Base-by-base conservation (phyloP, 176 grass and related monocot species). In the Oryza glumipatula region DNA sequence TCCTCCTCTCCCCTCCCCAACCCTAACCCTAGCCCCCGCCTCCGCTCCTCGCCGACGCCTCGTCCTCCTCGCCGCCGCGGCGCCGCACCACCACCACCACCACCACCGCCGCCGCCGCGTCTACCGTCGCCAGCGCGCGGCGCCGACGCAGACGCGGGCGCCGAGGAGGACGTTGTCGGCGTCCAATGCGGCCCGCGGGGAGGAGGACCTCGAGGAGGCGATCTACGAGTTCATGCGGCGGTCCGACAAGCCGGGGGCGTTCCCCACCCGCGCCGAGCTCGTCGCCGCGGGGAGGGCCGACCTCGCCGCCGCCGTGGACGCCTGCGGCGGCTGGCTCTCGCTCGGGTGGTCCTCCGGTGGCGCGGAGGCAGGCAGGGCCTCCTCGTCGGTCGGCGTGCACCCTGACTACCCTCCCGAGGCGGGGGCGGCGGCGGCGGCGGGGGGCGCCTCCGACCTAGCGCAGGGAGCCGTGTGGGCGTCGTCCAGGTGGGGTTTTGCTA, bases 201-300 rank as follows among this genome's bases (percentile, higher is more conserved):
- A 68, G 48, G 47, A 67, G 41, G 77, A 88, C 22, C 70, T 99
- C 33, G 96, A 99, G 90, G 93, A 36, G 78, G 93, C 92, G 91
- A 89, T 99, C 63, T 99, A 82, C 82, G 89, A 96, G 32, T 99
- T 99, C 93, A 99, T 99, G 96, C 68, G 70, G 65, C 46, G 68
- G 23, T 99, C 96, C 46, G 21, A 21, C 70, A 96, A 99, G 71
- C 96, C 96, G 2, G 74, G 79, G 3, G 74, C 83, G 0, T 99
- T 99, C 81, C 96, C 96, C 38, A 96, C 96, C 52, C 82, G 75
- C 81, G 44, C 79, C 61, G 90, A 96, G 86, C 91, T 99, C 78
- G 5, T 96, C 58, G 88, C 86, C 45, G 88, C 93, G 2, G 96
- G 94, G 3, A 79, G 91, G 74, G 70, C 72, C 5, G 96, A 99